Evolutionary conservation across 805 yeast genomes (phyloP), one percentile per base, ranked within the genome.

Genomic region (Lachancea sp.): DNA sequence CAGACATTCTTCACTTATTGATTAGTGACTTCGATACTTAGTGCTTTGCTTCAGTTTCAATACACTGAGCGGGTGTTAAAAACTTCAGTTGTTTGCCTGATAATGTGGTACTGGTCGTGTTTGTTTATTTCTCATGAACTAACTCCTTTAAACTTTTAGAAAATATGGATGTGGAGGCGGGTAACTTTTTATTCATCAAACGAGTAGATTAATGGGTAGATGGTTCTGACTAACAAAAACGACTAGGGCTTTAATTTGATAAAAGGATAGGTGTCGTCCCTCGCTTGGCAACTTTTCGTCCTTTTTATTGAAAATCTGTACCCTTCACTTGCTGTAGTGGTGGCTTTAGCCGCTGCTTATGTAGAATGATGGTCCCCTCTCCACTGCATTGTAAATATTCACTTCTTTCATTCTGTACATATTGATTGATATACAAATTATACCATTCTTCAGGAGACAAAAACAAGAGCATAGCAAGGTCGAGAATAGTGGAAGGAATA

Each of bases 1-100:
- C 97, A 41, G 96, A 84, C 96, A 89, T 87, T 41, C 33, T 30
- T 37, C 11, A 16, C n/a, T 24, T 8, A 18, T n/a, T 21, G 33
- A 12, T 17, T 6, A 8, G 13, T 5, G 23, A 8, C 3, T 8
- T 8, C 8, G 34, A 8, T 30, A 56, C 11, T 16, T 20, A n/a
- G 18, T 34, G 12, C n/a, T 13, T 24, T 8, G 25, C 29, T n/a
- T 8, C 11, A n/a, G 5, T 25, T 25, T 8, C 9, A 8, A 28
- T 4, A 9, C 18, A 13, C 16, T 5, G 4, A 15, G 11, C 30
- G 34, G 22, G 33, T 31, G 19, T 17, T 36, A 30, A 22, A 13
- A 9, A 17, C n/a, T 30, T 17, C n/a, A 30, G 35, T 16, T 20
- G 35, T 12, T 36, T 17, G 34, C 22, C n/a, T 20, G 22, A 28